Evolutionary conservation across 371 early-diverging fungal genomes (phyloP), one percentile per base, ranked within the genome.

Genomic region (Dichotomocladium elegans): DNA sequence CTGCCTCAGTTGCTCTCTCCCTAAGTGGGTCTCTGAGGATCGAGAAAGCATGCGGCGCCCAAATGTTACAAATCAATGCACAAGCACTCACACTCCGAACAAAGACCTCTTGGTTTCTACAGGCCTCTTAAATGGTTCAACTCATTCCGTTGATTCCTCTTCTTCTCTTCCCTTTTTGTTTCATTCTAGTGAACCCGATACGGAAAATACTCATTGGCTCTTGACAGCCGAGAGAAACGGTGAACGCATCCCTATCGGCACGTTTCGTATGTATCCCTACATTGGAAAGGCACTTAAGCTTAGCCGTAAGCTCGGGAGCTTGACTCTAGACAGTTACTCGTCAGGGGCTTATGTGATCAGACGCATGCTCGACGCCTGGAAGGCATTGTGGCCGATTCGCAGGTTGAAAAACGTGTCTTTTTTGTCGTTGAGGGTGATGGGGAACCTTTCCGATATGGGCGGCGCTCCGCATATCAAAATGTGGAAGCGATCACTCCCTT

Each of bases 381-480:
- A 7, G 55, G 58, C 1, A 66, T 73, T 41, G 53, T 68, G 14
- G 41, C 66, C 8, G 69, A 75, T 44, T 53, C 72, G 22, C 79
- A 79, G 46, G 27, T 55, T 35, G 72, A 68, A 46, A 67, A 68
- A 29, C 70, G 61, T 15, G 63, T 50, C 8, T 79, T 79, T 41
- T 79, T 40, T 4, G 54, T 68, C 3, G 72, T 66, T 31, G 37
- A 63, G 28, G 65, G 60, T 2, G 74, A 71, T 53, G 62, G 61
- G 30, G 60, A 61, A 5, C 56, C 64, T n/a, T 0, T 79, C 70
- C 47, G 27, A 60, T 4, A 75, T 74, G 27, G 69, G 64, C 42
- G 70, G 72, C 5, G 70, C 71, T 5, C 68, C 72, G 22, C 77
- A 77, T 58, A 37, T 71, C 15, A 58, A 66, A 9, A 73, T 77